A percentile compares a stretch with the other conserved stretches of the same genome.
These are phyloP conservation scores for Coniochaeta ligniaria DNA, from an alignment of 2,329 filamentous ascomycete genomes.

Conservation along the genomic window DNA sequence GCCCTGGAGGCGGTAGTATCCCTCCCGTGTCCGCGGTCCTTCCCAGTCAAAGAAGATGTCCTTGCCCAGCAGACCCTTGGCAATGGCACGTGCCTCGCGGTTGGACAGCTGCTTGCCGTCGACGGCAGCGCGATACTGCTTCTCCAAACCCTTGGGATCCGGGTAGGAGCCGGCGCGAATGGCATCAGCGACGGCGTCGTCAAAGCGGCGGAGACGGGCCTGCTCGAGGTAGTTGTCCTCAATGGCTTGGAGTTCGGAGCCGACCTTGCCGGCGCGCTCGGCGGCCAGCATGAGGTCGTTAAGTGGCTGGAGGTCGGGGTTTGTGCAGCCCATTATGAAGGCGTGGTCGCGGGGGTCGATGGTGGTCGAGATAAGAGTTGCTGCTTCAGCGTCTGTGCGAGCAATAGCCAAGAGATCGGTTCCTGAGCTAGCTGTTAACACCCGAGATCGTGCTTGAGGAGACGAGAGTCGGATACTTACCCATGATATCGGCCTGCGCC, in stretches of 20 bases:
- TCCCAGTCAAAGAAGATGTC: conserved; percentile 96
- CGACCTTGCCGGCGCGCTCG: conserved; percentile 73
- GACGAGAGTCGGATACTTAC: conserved; percentile 28
- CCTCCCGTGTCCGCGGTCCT: conserved; percentile 83
- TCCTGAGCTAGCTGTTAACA: conserved; percentile 33
- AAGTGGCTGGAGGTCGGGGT: conserved; percentile 74
- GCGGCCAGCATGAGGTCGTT: conserved; percentile 87
- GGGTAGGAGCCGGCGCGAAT: conserved; percentile 62
- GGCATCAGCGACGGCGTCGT: conserved; percentile 77
- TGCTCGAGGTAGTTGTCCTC: conserved; percentile 82
- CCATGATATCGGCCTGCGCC: conserved; percentile 98
- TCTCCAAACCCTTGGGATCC: conserved; percentile 62
- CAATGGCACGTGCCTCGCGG: conserved; percentile 70
- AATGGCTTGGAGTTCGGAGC: conserved; percentile 76
- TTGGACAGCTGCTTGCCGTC: conserved; percentile 73
- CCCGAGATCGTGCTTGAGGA: not conserved
- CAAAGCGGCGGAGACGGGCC: conserved; percentile 80
- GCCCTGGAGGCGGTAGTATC: conserved; percentile 88
- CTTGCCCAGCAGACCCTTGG: conserved; percentile 66
- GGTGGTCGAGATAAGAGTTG: conserved; percentile 91
- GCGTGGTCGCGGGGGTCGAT: conserved; percentile 93
- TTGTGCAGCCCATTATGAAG: conserved; percentile 88
- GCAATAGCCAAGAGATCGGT: conserved; percentile 85
- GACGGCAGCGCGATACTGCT: conserved; percentile 57
- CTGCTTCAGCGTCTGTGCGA: conserved; percentile 94